These are phyloP conservation scores for Amniculicola lignicola DNA, from an alignment of 495 filamentous ascomycete genomes.

Conservation along the genomic window DNA sequence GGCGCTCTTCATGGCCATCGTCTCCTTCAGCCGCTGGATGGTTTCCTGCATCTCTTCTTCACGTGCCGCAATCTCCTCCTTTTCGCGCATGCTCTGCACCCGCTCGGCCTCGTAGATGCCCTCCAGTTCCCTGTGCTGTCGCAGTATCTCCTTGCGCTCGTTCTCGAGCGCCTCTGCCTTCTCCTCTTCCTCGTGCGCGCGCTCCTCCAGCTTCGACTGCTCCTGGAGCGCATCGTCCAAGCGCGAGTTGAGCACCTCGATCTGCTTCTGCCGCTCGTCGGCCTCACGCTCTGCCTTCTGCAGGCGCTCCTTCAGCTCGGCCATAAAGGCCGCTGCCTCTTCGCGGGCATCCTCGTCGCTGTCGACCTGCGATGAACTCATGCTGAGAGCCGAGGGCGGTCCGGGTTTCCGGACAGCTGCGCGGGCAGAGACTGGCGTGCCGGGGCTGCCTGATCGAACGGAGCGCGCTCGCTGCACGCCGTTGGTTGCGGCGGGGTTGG, in stretches of 20 bases:
- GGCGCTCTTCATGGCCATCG: conserved; percentile 69
- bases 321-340: conserved; percentile 73
- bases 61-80: conserved; percentile 75
- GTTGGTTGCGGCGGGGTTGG: conserved; percentile 22
- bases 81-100: conserved; percentile 81
- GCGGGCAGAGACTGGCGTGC: conserved; percentile 35
- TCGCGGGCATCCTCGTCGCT: conserved; percentile 55
- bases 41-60: conserved; percentile 87
- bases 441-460: conserved; percentile 22
- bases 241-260: conserved; percentile 77
- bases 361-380: conserved; percentile 29
- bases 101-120: conserved; percentile 86
- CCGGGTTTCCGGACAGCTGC: conserved; percentile 35
- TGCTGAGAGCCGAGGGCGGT: conserved; percentile 31
- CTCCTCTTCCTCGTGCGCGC: conserved; percentile 75
- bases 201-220: conserved; percentile 81
- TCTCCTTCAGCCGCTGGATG: conserved; percentile 87
- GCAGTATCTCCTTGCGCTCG: conserved; percentile 72
- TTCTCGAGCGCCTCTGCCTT: conserved; percentile 72
- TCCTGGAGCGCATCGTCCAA: conserved; percentile 82
- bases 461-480: conserved; percentile 27
- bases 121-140: conserved; percentile 84
- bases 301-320: conserved; percentile 78
- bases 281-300: conserved; percentile 74
- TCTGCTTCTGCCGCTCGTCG: conserved; percentile 78